Percentiles rank a stretch among this genome's conserved stretches.
These are phyloP conservation scores for Neurospora sp. DNA, from an alignment of 495 filamentous ascomycete species.

Conservation along the genomic window DNA sequence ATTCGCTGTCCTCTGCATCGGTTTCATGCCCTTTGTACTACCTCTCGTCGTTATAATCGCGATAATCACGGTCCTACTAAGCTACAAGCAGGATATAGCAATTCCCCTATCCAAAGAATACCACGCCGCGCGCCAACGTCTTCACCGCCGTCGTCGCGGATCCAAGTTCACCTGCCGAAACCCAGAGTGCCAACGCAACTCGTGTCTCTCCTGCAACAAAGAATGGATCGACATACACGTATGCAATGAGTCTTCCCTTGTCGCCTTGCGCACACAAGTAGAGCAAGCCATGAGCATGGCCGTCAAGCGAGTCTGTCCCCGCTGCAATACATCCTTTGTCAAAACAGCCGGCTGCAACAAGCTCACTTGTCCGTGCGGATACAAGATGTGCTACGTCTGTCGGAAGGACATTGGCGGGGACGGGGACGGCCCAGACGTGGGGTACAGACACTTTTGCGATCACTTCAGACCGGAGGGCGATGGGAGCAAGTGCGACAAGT, in stretches of 20 bases:
- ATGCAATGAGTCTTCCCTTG: constrained; percentile 71
- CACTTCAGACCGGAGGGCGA: constrained; percentile 74
- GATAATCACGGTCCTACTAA: constrained; percentile 25
- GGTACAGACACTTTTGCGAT: constrained; percentile 88
- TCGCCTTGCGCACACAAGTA: constrained; percentile 74
- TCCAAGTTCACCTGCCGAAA: constrained; percentile 66
- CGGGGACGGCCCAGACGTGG: constrained; percentile 42
- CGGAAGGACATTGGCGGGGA: constrained; percentile 47
- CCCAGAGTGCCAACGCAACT: constrained; percentile 51
- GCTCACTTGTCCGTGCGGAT: constrained; percentile 92
- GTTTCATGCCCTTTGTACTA: constrained; percentile 43
- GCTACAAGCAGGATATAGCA: constrained; percentile 21
- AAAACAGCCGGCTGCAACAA: constrained; percentile 94
- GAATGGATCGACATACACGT: constrained; percentile 64
- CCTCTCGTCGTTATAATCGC: constrained; percentile 26
- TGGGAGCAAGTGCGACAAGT: constrained; percentile 62
- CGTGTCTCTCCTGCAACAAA: constrained; percentile 66
- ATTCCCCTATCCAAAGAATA: constrained; percentile 33
- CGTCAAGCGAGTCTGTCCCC: constrained; percentile 89
- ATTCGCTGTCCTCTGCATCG: constrained; percentile 29
- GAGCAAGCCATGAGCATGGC: constrained; percentile 87
- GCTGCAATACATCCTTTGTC: constrained; percentile 82
- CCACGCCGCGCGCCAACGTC: constrained; percentile 46
- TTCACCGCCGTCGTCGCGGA: constrained; percentile 51
- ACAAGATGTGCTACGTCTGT: constrained; percentile 94